Evolutionary conservation across 805 yeast species (phyloP).

Genomic region (Limtongia smithiae): DNA sequence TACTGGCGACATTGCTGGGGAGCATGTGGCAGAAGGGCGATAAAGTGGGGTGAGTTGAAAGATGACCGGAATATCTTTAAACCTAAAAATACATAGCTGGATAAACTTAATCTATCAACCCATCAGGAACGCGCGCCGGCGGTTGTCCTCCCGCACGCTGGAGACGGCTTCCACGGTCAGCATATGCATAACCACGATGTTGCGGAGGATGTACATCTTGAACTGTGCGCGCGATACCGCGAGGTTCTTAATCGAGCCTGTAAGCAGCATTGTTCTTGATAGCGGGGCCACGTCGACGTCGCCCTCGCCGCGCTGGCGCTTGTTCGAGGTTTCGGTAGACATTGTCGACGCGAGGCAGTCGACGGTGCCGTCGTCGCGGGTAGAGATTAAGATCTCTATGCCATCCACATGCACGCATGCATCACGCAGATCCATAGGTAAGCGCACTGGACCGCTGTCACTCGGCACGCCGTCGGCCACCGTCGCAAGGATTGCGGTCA

Average conservation of each 20-base stretch:
- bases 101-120: background rate
- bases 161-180: slow-evolving; percentile 7
- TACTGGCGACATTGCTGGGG: background rate
- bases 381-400: background rate
- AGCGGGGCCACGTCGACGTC: background rate
- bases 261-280: background rate
- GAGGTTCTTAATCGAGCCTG: background rate
- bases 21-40: too few species aligned
- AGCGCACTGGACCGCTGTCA: slow-evolving; percentile 1
- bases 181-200: slow-evolving; percentile 4
- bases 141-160: slow-evolving; percentile 7
- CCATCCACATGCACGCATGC: slow-evolving; percentile 4
- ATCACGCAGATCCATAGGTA: slow-evolving; percentile 11
- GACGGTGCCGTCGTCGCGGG: slow-evolving; percentile 10
- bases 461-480: background rate
- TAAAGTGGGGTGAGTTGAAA: too few species aligned
- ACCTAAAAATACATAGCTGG: too few species aligned
- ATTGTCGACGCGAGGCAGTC: background rate
- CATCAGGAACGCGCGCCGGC: slow-evolving; percentile 7
- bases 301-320: background rate
- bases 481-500: slow-evolving; percentile 3
- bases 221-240: slow-evolving; percentile 10
- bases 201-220: slow-evolving; percentile 3
- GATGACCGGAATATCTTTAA: background rate
- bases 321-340: background rate